A percentile compares a stretch with the other conserved stretches of the same genome.
Conservation (phyloP, 371 early-diverging fungal genomes). For the Circinella umbellata region DNA sequence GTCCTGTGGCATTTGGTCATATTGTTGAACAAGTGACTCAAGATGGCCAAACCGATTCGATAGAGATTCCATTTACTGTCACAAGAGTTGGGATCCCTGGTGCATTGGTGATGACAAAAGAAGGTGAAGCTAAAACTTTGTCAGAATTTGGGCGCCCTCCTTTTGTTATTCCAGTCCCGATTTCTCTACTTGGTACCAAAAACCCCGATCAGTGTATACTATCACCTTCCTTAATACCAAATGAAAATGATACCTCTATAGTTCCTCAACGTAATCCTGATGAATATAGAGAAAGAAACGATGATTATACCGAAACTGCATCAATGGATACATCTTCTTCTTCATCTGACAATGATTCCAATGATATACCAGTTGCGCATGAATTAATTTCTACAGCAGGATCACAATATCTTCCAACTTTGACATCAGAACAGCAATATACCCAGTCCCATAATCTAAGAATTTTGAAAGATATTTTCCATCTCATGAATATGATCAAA, state of each 20-base stretch:
- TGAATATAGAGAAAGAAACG: too few relatives aligned
- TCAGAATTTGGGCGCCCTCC: background rate
- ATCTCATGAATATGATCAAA: background rate
- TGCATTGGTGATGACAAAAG: background rate
- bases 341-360: too few relatives aligned
- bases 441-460: background rate
- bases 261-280: too few relatives aligned
- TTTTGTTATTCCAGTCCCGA: background rate
- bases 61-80: background rate
- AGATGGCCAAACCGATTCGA: background rate
- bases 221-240: too few relatives aligned
- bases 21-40: background rate
- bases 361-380: too few relatives aligned
- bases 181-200: background rate
- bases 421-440: background rate
- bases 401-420: too few relatives aligned
- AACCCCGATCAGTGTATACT: background rate
- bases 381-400: too few relatives aligned
- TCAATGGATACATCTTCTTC: too few relatives aligned
- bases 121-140: background rate
- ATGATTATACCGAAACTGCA: too few relatives aligned
- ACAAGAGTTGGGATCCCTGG: background rate
- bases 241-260: too few relatives aligned
- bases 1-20: background rate
- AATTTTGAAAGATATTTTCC: constrained; percentile 1